Evolutionary conservation across 257 asterid genomes (phyloP).

Genomic region (Anisodus tanguticus): DNA sequence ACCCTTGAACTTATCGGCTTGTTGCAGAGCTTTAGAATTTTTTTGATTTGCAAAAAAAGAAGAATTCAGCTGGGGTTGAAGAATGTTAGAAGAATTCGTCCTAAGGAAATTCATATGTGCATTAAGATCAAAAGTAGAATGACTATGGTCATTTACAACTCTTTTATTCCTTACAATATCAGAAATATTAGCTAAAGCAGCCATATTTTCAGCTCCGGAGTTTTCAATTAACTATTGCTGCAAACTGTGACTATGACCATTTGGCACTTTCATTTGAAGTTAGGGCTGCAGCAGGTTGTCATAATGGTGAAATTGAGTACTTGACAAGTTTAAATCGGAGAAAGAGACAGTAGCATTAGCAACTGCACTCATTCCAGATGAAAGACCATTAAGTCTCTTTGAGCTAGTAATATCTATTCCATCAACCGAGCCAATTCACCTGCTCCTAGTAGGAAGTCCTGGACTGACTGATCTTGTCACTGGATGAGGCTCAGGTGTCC

Average conservation of each 20-base stretch:
- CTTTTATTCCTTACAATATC: constrained; percentile 48
- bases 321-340: constrained; percentile 42
- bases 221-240: constrained; percentile 48
- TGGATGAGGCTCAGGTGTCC: no score
- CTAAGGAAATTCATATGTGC: constrained; percentile 53
- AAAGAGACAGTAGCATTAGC: constrained; percentile 59
- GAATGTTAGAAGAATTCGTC: constrained; percentile 62
- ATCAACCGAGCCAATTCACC: no score
- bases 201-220: constrained; percentile 48
- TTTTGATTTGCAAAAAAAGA: constrained; percentile 46
- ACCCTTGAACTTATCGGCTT: background rate
- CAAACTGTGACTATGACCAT: constrained; percentile 38
- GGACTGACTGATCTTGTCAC: no score
- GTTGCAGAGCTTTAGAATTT: constrained; percentile 43
- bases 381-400: constrained; percentile 39
- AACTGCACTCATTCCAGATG: constrained; percentile 54
- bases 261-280: constrained; percentile 45
- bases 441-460: no score
- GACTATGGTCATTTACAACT: constrained; percentile 33
- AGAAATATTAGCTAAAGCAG: constrained; percentile 38
- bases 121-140: constrained; percentile 39
- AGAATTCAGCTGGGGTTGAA: constrained; percentile 52
- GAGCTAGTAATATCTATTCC: constrained; percentile 22
- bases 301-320: constrained; percentile 33
- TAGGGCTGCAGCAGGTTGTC: constrained; percentile 25